Evolutionary conservation across 2,329 filamentous ascomycete genomes (phyloP).

Genomic region (Fusarium subtropicale): DNA sequence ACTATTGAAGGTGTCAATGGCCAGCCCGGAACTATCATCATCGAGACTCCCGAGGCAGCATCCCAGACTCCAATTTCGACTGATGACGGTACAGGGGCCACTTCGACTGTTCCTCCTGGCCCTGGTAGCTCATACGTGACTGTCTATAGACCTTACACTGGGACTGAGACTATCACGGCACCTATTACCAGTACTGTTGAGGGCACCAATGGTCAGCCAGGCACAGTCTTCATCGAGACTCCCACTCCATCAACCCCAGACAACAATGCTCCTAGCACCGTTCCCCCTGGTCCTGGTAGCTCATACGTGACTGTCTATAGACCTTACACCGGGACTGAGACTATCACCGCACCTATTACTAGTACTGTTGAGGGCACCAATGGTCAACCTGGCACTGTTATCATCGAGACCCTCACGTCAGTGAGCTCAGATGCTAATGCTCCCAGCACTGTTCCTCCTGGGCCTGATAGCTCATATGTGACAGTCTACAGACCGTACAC

Average conservation of each 20-base stretch:
- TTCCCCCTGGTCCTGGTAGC: not conserved
- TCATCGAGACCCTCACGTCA: not conserved
- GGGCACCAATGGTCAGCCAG: not conserved
- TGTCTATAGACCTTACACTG: not conserved
- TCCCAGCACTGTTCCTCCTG: not conserved
- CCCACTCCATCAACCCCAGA: not conserved
- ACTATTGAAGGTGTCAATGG: slow-evolving; percentile 15
- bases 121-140: not conserved
- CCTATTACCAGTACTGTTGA: not conserved
- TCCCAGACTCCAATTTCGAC: not conserved
- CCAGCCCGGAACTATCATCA: slow-evolving; percentile 20
- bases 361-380: not conserved
- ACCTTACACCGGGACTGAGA: not conserved
- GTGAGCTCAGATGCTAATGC: not conserved
- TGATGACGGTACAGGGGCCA: not conserved
- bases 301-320: not conserved
- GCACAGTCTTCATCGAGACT: not conserved
- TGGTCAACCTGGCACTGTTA: not conserved
- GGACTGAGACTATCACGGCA: not conserved
- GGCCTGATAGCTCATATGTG: not conserved
- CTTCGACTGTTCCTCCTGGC: not conserved
- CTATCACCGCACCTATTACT: not conserved
- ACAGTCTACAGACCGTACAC: slow-evolving; percentile 18
- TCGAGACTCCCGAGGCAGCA: slow-evolving; percentile 12
- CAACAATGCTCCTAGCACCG: not conserved